Percentiles rank a stretch among this genome's conserved stretches.
Evolutionary conservation across 2,329 filamentous ascomycete genomes (phyloP).

Genomic region (Epichloe glyceriae): DNA sequence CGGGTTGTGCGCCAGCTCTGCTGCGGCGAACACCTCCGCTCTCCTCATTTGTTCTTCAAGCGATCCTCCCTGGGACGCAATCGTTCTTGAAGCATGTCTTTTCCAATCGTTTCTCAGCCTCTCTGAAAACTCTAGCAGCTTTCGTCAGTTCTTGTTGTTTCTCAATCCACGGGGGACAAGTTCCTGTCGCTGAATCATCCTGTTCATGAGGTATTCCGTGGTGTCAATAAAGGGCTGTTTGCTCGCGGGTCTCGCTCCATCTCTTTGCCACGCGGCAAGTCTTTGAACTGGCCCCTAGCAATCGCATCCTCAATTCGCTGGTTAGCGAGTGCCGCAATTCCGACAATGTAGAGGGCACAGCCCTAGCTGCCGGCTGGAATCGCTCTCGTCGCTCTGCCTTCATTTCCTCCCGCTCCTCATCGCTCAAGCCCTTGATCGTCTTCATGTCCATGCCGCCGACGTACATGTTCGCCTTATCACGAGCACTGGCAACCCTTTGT

Average conservation of each 20-base stretch:
- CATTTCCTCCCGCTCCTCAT: slow-evolving; percentile 60
- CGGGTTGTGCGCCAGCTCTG: slow-evolving; percentile 57
- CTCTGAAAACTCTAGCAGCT: slow-evolving; percentile 55
- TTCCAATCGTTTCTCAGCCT: slow-evolving; percentile 75
- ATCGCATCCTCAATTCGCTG: slow-evolving; percentile 91
- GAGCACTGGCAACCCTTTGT: slow-evolving; percentile 37
- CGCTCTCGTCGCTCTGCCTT: slow-evolving; percentile 66
- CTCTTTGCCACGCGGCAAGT: slow-evolving; percentile 67
- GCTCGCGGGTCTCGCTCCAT: slow-evolving; percentile 73
- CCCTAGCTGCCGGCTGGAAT: slow-evolving; percentile 59
- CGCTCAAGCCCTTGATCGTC: slow-evolving; percentile 40
- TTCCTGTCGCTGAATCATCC: slow-evolving; percentile 93
- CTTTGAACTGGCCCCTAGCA: slow-evolving; percentile 73
- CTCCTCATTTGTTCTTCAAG: slow-evolving; percentile 58
- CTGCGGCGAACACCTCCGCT: slow-evolving; percentile 61
- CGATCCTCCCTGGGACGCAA: slow-evolving; percentile 63
- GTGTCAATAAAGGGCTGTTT: slow-evolving; percentile 81
- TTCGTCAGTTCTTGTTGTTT: slow-evolving; percentile 84
- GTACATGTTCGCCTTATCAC: slow-evolving; percentile 44
- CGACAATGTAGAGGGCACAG: slow-evolving; percentile 64
- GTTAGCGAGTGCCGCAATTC: slow-evolving; percentile 73
- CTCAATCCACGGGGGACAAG: slow-evolving; percentile 98
- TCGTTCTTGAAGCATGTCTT: slow-evolving; percentile 65
- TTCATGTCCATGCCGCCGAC: slow-evolving; percentile 33
- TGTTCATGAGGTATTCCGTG: slow-evolving; percentile 96